Conservation (phyloP, 225 moss, liverwort and hornwort genomes). For the Polytrichum commune region DNA sequence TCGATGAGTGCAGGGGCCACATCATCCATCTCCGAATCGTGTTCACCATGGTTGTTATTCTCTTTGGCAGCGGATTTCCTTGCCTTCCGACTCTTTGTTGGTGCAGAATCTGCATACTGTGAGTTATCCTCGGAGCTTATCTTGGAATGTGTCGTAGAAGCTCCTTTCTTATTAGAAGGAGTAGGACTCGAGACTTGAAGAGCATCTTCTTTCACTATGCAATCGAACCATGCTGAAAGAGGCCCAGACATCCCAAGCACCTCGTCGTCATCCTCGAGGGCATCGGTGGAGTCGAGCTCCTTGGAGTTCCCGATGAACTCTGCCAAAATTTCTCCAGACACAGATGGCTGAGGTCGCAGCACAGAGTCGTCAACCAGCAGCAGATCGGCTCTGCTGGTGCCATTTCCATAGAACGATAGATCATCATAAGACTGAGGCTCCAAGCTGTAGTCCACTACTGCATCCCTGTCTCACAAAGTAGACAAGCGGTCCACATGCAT, state of each 20-base stretch:
- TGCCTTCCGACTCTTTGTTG: neutral
- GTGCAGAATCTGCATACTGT: neutral
- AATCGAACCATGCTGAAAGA: constrained; percentile 1
- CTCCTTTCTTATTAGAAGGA: neutral
- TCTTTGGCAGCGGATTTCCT: neutral
- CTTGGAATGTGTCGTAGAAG: neutral
- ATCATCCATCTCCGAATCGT: constrained; percentile 1
- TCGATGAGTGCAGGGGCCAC: neutral
- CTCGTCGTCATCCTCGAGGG: neutral
- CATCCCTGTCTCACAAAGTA: too few relatives aligned
- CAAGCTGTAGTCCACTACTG: too few relatives aligned
- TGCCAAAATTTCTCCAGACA: neutral
- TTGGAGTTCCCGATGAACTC: neutral
- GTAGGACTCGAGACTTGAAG: too few relatives aligned
- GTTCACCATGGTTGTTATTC: neutral
- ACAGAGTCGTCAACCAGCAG: too few relatives aligned
- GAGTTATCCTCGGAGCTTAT: neutral
- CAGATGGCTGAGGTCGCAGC: neutral
- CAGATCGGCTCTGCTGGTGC: neutral
- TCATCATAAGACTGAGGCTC: neutral
- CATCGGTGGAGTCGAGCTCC: neutral
- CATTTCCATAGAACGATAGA: neutral
- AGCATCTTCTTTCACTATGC: neutral
- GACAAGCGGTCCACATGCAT: too few relatives aligned
- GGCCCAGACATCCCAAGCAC: neutral